phyloP scores from a whole-genome alignment of 805 yeast species.

The Candida odintsovae region DNA sequence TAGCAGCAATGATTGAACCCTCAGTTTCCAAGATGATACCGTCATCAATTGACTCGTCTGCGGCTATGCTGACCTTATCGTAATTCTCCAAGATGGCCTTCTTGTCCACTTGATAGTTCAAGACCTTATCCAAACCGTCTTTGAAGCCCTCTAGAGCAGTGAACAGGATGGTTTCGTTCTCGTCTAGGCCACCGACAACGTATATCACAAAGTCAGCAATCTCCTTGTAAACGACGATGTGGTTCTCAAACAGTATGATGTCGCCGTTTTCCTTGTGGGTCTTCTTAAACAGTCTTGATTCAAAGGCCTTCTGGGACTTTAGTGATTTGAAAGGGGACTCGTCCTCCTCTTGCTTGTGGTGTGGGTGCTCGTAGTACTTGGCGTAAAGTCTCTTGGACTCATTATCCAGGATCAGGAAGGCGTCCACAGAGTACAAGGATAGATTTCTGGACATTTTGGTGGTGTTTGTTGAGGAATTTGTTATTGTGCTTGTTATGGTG shows the following conservation, averaged over 20 bases:
- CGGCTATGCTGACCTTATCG: constrained; percentile 78
- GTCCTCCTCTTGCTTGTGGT: constrained; percentile 24
- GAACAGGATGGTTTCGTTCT: constrained; percentile 78
- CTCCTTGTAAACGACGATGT: constrained; percentile 82
- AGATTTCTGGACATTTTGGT: constrained; percentile 37
- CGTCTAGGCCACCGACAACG: constrained; percentile 68
- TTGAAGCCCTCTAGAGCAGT: constrained; percentile 70
- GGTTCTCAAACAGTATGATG: constrained; percentile 71
- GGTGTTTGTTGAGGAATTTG: neutral
- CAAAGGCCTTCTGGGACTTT: constrained; percentile 73
- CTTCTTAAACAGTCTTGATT: constrained; percentile 62
- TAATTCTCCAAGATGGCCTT: constrained; percentile 73
- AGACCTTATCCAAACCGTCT: constrained; percentile 75
- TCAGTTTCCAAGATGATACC: constrained; percentile 91
- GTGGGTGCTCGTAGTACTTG: constrained; percentile 75
- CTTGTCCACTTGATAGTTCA: constrained; percentile 67
- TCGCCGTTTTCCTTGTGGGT: constrained; percentile 80
- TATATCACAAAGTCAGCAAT: constrained; percentile 68
- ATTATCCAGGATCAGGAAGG: constrained; percentile 73
- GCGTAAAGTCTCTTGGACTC: constrained; percentile 78
- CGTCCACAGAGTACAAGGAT: constrained; percentile 77
- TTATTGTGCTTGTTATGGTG: neutral
- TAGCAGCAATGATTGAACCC: constrained; percentile 75
- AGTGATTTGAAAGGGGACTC: constrained; percentile 27
- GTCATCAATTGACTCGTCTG: constrained; percentile 91